Conservation (phyloP, 116 monocot genomes). For the Trichopus zeylanicus region DNA sequence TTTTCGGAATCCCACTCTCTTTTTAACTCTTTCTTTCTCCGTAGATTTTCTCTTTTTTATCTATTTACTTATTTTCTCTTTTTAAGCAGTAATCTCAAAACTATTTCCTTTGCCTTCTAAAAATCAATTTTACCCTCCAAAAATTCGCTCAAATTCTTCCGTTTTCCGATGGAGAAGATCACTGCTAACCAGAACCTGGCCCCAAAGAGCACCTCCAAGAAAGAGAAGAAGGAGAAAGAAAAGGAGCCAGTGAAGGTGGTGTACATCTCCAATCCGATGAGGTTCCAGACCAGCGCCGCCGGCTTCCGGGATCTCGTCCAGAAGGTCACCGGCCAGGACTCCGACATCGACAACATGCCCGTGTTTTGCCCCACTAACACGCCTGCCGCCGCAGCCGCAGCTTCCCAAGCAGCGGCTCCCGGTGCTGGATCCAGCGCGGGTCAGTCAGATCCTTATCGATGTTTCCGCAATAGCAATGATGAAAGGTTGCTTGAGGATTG, state of each 20-base stretch:
- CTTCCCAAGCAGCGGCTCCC: too few species aligned
- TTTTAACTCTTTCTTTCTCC: neutral
- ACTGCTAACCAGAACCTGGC: neutral
- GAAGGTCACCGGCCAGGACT: slow-evolving; percentile 33
- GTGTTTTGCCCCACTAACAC: neutral
- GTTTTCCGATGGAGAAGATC: neutral
- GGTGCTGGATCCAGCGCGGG: too few species aligned
- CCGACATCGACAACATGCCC: slow-evolving; percentile 5
- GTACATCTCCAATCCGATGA: slow-evolving; percentile 35
- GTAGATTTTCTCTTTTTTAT: neutral
- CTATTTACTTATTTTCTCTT: too few species aligned
- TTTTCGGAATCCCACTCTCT: neutral
- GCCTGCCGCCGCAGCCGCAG: too few species aligned
- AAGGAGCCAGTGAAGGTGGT: slow-evolving; percentile 32
- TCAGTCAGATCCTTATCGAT: too few species aligned
- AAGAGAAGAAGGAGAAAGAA: slow-evolving; percentile 3
- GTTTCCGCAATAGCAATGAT: too few species aligned
- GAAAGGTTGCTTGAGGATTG: too few species aligned
- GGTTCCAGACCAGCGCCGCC: slow-evolving; percentile 18
- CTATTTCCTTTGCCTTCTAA: too few species aligned
- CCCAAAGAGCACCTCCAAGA: neutral
- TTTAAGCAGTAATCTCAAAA: too few species aligned
- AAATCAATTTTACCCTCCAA: too few species aligned
- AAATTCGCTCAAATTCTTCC: too few species aligned
- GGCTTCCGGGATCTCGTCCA: slow-evolving; percentile 26